Conservation (phyloP, 179 eudicot species). For the Spinacia oleracea region DNA sequence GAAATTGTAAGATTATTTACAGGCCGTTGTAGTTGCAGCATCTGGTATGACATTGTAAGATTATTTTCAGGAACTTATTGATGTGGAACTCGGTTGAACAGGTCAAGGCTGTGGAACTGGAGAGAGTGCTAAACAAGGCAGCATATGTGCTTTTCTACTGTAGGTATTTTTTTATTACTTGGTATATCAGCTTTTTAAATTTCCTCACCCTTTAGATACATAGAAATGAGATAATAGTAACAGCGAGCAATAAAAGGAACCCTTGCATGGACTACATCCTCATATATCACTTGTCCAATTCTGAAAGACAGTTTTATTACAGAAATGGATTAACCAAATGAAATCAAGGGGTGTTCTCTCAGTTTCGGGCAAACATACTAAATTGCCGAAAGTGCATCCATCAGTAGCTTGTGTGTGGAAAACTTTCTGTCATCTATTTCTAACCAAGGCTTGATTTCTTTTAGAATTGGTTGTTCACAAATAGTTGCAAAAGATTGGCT, state of each 20-base stretch:
- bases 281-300: constrained; percentile 92
- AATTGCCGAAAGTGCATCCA: neutral
- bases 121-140: constrained; percentile 60
- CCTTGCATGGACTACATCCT: constrained; percentile 91
- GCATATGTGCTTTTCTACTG: constrained; percentile 95
- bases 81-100: constrained; percentile 25
- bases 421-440: constrained; percentile 4
- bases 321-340: neutral
- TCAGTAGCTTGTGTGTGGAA: constrained; percentile 10
- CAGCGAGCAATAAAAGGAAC: constrained; percentile 97
- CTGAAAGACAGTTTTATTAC: constrained; percentile 39
- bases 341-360: neutral
- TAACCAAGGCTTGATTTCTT: neutral
- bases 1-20: neutral
- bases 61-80: constrained; percentile 1
- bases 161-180: constrained; percentile 46
- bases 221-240: too few species aligned
- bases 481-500: neutral
- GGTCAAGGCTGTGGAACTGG: constrained; percentile 74
- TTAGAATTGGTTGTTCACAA: too few species aligned
- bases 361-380: neutral
- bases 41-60: neutral
- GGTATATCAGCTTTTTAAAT: neutral
- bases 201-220: too few species aligned
- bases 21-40: constrained; percentile 3